Base-by-base conservation (phyloP, 805 yeast genomes). In the Wilhelminamyces savonicus region DNA sequence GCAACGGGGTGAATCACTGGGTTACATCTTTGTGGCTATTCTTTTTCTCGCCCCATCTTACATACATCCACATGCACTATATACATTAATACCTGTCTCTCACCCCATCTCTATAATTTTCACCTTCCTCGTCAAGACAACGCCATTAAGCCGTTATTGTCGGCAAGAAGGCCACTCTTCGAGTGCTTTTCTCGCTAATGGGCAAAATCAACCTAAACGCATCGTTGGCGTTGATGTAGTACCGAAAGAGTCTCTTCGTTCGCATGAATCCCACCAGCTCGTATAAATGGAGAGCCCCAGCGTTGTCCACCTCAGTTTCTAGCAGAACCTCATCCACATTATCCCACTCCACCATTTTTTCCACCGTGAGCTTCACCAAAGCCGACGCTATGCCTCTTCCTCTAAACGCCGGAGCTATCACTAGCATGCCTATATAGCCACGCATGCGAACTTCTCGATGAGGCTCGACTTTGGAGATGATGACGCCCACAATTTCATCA, bases 351-450 rank as follows among this genome's bases (percentile, higher is more conserved):
- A 69, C 67, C 88, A 92, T 82, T 22, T 68, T 68, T 11, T 71
- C 71, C 4, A 90, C 69, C 4, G 82, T 74, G 32, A 63, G 45
- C 27, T 66, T 63, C 12, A 87, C 87, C 28, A 92, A 66, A 26
- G 62, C 60, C 41, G 79, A 79, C 3, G 97, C 97, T 27, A 88
- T 81, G 1, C 96, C 95, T 25, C 60, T 62, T 3, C 94, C 88
- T 32, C 98, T 63, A 50, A 69, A 78, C 11, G 57, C 50, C 22
- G 76, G 75, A 29, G 78, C 78, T 9, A 90, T 94, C 0, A 94
- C 95, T 31, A 92, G 60, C 98, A 92, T 92, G 2, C 97, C 98
- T 17, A 92, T 88, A 48, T 92, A 92, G 0, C 98, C 98, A 36
- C 98, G 68, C 42, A 67, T 50, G 36, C 95, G 66, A 8, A 74